Conservation (phyloP, 352 stramenopile species). For the Pythium chondricola region DNA sequence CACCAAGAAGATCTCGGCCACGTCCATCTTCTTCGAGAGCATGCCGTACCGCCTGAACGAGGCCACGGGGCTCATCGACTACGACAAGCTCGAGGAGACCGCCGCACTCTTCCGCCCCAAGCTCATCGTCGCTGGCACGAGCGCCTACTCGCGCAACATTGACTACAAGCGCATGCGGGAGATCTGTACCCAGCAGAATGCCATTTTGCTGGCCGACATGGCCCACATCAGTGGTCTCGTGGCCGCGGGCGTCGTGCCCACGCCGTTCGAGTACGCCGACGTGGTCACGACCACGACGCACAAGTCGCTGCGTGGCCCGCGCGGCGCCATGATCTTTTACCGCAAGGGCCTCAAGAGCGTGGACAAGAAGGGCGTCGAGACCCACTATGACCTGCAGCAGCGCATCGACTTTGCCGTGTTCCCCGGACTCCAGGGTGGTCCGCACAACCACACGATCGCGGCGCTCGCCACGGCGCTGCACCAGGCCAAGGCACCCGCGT, state of each 20-base stretch:
- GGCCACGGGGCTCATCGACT: conserved; percentile 97
- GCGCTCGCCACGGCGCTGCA: conserved; percentile 96
- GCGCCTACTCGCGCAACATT: conserved; percentile 97
- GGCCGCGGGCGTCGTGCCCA: conserved; percentile 92
- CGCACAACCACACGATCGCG: conserved; percentile 99
- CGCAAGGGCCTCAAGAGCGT: conserved; percentile 91
- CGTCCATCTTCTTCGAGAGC: conserved; percentile 99
- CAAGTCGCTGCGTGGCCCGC: conserved; percentile 97
- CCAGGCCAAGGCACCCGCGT: conserved; percentile 92
- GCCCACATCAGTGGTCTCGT: conserved; percentile 99
- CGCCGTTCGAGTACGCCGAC: conserved; percentile 97
- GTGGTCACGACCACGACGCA: conserved; percentile 99
- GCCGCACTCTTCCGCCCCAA: conserved; percentile 93
- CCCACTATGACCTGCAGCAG: conserved; percentile 94
- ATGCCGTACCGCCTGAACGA: conserved; percentile 98
- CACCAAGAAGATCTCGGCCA: conserved; percentile 99
- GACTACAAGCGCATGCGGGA: conserved; percentile 98
- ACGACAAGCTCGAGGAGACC: conserved; percentile 96
- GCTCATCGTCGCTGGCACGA: conserved; percentile 98
- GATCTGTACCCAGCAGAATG: conserved; percentile 92
- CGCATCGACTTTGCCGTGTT: conserved; percentile 99
- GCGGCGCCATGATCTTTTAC: conserved; percentile 99
- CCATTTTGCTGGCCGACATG: conserved; percentile 98
- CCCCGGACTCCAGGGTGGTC: conserved; percentile 97
- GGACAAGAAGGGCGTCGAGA: conserved; percentile 95